Base-by-base conservation (phyloP, 768 basidiomycete species). In the Boletus pseudopeckii region DNA sequence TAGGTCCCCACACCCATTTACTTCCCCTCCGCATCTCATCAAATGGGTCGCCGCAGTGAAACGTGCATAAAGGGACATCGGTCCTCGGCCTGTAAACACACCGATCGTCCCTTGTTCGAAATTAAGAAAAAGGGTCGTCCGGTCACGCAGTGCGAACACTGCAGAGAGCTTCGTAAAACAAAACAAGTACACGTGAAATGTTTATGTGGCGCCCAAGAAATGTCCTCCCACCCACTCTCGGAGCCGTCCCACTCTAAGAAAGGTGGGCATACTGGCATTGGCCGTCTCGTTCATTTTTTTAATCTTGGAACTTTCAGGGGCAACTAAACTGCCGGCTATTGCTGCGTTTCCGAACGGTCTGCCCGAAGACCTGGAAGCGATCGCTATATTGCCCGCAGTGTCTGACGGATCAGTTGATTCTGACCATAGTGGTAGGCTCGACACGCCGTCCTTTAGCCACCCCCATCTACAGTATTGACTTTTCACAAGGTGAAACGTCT, bases 21-120 rank as follows among this genome's bases (percentile, higher is more conserved):
- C 26, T n/a, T 20, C n/a, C 15, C 14, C 39, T 41, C 45, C 51
- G n/a, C 51, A 50, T 52, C 52, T 38, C 52, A 51, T 51, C 39
- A 39, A 47, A 49, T 28, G n/a, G 36, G n/a, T 45, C 50, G 2
- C 46, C 54, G 22, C 62, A 92, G 92, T 71, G 90, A 90, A 76
- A 88, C 90, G 60, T 96, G 93, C 75, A 94, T 94, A 72, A 93
- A 93, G 74, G 93, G 92, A 17, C 92, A 96, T 72, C 83, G 93
- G 45, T 94, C 92, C 15, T 91, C 90, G 15, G 80, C 84, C 30
- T 96, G 93, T 74, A 86, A 84, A 65, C 93, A 96, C 68, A 87
- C 83, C 49, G 90, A 93, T 69, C 82, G 93, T 39, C 87, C 92
- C 36, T 78, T 96, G 48, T 93, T 86, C 68, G 91, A 82, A 79